A percentile compares a stretch with the other conserved stretches of the same genome.
Evolutionary conservation across 805 yeast genomes (phyloP).

Genomic region (Schwanniomyces vanrijiae): DNA sequence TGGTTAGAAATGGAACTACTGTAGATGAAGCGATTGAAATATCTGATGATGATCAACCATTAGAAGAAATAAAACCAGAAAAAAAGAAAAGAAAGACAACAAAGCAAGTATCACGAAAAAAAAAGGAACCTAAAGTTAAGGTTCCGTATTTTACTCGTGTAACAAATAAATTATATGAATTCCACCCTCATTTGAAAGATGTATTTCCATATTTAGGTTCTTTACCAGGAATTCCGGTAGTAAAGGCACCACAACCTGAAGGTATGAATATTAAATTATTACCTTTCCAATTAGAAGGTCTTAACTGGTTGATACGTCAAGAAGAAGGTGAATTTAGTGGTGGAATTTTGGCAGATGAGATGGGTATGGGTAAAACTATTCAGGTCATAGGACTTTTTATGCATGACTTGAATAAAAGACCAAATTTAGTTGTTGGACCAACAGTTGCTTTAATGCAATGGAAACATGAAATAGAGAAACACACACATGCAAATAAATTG

Average conservation of each 20-base stretch:
- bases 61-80: constrained; percentile 23
- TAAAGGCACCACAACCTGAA: constrained; percentile 70
- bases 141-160: constrained; percentile 68
- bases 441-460: constrained; percentile 99
- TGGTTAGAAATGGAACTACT: constrained; percentile 21
- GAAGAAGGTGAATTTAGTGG: constrained; percentile 80
- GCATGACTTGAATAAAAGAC: constrained; percentile 62
- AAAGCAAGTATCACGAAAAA: constrained; percentile 22
- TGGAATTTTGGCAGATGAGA: constrained; percentile 95
- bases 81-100: constrained; percentile 13
- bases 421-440: constrained; percentile 92
- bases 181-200: constrained; percentile 75
- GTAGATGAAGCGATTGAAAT: constrained; percentile 23
- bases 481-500: constrained; percentile 65
- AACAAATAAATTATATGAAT: constrained; percentile 64
- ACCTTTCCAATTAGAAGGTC: constrained; percentile 93
- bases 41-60: constrained; percentile 29
- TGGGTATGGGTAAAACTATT: constrained; percentile 99
- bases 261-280: constrained; percentile 72
- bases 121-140: constrained; percentile 51
- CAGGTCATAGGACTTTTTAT: constrained; percentile 90
- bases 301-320: constrained; percentile 83
- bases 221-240: constrained; percentile 46
- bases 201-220: constrained; percentile 67
- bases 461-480: constrained; percentile 88